Conservation (phyloP, 225 moss, liverwort and hornwort species). For the Pleurozium schreberi region DNA sequence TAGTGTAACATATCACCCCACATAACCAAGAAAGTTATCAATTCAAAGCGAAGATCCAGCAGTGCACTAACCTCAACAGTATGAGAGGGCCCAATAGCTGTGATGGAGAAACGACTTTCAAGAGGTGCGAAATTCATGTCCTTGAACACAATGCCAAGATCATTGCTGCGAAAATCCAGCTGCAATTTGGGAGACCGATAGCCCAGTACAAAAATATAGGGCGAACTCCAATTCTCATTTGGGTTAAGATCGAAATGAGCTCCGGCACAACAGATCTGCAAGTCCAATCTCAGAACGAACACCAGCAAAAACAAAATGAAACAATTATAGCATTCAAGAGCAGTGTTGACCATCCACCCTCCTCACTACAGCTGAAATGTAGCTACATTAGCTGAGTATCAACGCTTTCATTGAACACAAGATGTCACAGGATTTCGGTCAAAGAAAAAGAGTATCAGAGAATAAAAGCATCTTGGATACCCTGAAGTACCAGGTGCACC, state of each 20-base stretch:
- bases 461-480: not conserved
- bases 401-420: not conserved
- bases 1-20: not conserved
- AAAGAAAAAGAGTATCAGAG: not conserved
- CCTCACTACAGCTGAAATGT: not conserved
- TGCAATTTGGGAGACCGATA: slow-evolving; percentile 49
- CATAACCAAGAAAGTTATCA: not conserved
- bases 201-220: slow-evolving; percentile 44
- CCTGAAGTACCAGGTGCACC: not conserved
- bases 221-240: slow-evolving; percentile 20
- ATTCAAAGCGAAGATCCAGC: not conserved
- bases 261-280: slow-evolving; percentile 58
- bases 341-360: not conserved
- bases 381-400: not conserved
- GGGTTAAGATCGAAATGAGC: slow-evolving; percentile 38
- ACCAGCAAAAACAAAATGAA: not conserved
- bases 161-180: slow-evolving; percentile 55
- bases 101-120: slow-evolving; percentile 47
- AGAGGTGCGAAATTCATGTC: slow-evolving; percentile 35
- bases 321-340: not conserved
- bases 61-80: slow-evolving; percentile 32
- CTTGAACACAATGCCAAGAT: slow-evolving; percentile 57
- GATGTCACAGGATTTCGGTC: not conserved
- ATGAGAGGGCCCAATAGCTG: slow-evolving; percentile 46
- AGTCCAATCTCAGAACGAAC: not conserved